Percentiles rank a stretch among this genome's conserved stretches.
These are phyloP conservation scores for Moricandia moricandioides DNA, from an alignment of 345 rosid genomes.

Conservation along the genomic window DNA sequence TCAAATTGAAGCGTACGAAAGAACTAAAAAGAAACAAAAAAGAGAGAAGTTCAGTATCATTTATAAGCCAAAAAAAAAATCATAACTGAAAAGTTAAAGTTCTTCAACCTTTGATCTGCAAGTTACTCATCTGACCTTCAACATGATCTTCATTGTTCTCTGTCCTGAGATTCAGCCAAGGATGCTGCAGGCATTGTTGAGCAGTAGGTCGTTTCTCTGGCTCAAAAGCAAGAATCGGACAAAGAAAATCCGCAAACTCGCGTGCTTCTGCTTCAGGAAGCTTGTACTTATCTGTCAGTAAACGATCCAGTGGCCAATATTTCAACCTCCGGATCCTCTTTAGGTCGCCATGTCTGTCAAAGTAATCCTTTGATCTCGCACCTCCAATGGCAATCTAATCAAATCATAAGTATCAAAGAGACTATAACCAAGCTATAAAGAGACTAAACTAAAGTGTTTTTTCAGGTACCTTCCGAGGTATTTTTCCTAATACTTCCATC, in stretches of 20 bases:
- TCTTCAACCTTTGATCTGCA: conserved; percentile 7
- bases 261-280: conserved; percentile 57
- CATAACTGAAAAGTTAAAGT: not conserved
- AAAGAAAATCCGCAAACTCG: conserved; percentile 60
- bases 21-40: not conserved
- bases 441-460: not conserved
- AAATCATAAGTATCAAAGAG: not conserved
- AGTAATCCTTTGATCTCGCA: conserved; percentile 64
- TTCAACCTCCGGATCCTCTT: conserved; percentile 79
- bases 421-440: not conserved
- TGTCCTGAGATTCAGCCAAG: conserved; percentile 57
- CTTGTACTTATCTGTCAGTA: conserved; percentile 61
- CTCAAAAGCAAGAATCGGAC: conserved; percentile 63
- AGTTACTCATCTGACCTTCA: conserved; percentile 3
- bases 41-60: not conserved
- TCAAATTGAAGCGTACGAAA: not conserved
- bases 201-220: conserved; percentile 88
- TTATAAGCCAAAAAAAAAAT: not conserved
- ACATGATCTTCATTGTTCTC: not conserved
- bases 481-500: conserved; percentile 95
- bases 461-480: conserved; percentile 67
- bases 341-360: conserved; percentile 78
- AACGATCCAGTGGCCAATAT: conserved; percentile 65
- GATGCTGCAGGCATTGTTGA: conserved; percentile 74
- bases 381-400: conserved; percentile 74